Evolutionary conservation across 371 early-diverging fungal genomes (phyloP).

Genomic region (Haplosporangium sp.): DNA sequence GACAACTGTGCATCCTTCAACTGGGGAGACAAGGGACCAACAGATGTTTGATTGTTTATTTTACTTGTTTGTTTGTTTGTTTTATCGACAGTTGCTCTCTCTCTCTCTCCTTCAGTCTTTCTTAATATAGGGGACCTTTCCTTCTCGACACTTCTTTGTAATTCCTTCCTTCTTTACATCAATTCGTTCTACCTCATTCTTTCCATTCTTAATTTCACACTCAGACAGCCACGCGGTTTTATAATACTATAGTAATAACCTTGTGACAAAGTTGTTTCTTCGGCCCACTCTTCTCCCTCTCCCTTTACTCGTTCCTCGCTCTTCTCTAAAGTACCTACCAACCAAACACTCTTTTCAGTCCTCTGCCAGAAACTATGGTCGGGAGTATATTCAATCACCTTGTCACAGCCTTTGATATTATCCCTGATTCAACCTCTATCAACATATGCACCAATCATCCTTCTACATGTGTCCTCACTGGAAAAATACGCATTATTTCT

Average conservation of each 20-base stretch:
- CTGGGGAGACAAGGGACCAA: no score
- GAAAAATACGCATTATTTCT: constrained; percentile 44
- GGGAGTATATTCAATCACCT: constrained; percentile 39
- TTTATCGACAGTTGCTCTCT: no score
- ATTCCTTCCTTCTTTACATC: no score
- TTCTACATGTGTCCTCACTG: constrained; percentile 24
- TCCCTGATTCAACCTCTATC: constrained; percentile 23
- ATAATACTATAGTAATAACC: background rate
- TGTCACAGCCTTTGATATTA: constrained; percentile 41
- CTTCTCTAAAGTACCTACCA: background rate
- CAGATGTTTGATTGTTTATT: no score
- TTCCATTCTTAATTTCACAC: constrained; percentile 1
- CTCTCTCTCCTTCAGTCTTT: no score
- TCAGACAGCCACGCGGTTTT: constrained; percentile 8
- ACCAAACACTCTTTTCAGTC: constrained; percentile 12
- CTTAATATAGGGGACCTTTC: background rate
- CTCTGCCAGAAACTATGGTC: constrained; percentile 23
- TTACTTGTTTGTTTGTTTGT: no score
- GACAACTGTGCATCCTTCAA: no score
- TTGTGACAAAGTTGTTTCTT: background rate
- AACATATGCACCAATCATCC: constrained; percentile 38
- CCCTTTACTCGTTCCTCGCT: background rate
- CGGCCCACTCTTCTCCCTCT: background rate
- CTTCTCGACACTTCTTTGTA: background rate
- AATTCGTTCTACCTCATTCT: no score